These are phyloP conservation scores for Forsythia viridissima DNA, from an alignment of 257 asterid genomes.

Conservation along the genomic window DNA sequence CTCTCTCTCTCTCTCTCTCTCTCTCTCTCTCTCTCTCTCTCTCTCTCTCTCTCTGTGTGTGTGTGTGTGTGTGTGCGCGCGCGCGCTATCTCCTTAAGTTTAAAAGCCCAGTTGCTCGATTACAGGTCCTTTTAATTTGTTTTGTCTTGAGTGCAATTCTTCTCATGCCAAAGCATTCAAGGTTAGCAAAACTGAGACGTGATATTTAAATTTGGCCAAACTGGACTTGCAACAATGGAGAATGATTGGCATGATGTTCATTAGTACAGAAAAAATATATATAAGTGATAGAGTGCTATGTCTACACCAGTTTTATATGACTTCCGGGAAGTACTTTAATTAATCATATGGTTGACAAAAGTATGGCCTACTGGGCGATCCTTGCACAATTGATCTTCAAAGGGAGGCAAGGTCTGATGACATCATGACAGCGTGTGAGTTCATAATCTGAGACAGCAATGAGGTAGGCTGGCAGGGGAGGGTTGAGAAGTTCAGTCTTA, in stretches of 20 bases:
- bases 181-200: background rate
- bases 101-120: no score
- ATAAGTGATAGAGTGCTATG: background rate
- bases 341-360: background rate
- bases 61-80: no score
- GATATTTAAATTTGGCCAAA: no score
- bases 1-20: no score
- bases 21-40: no score
- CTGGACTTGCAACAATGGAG: background rate
- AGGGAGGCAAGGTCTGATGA: background rate
- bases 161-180: background rate
- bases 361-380: background rate
- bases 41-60: no score
- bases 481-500: background rate
- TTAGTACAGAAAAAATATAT: background rate
- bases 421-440: background rate
- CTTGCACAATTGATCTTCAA: background rate
- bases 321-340: background rate
- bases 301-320: background rate
- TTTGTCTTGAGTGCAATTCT: background rate
- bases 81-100: no score
- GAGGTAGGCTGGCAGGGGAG: background rate
- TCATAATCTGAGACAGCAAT: background rate
- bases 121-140: background rate
- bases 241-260: background rate